Percentiles rank a stretch among this genome's conserved stretches.
These are phyloP conservation scores for Russula virescens DNA, from an alignment of 768 basidiomycete genomes.

Conservation along the genomic window DNA sequence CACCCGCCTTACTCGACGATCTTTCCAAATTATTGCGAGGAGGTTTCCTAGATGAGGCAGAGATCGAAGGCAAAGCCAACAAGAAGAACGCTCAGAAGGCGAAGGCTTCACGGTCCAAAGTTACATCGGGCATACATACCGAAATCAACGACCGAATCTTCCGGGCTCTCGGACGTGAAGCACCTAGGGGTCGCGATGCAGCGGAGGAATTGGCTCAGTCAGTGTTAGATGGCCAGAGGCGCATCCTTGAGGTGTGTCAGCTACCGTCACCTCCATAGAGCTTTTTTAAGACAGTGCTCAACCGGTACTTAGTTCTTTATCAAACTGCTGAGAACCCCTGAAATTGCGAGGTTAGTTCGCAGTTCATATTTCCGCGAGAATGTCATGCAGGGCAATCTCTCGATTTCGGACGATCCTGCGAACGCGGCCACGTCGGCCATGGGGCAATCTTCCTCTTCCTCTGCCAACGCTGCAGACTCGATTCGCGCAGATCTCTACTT, in stretches of 20 bases:
- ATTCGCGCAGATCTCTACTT: slow-evolving; percentile 19
- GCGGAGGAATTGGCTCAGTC: neutral
- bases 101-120: neutral
- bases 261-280: too few relatives aligned
- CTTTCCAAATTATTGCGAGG: neutral
- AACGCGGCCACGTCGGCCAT: neutral
- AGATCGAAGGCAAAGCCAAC: neutral
- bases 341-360: neutral
- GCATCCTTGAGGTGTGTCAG: neutral
- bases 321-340: neutral
- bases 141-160: slow-evolving; percentile 2
- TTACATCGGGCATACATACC: neutral
- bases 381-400: slow-evolving; percentile 5
- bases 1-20: slow-evolving; percentile 1
- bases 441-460: neutral
- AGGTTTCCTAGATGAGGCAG: neutral
- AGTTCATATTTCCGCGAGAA: slow-evolving; percentile 13
- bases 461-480: neutral
- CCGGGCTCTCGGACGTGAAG: neutral
- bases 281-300: neutral
- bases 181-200: neutral
- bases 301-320: neutral
- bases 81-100: neutral
- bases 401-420: neutral
- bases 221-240: neutral